phyloP scores from a whole-genome alignment of 768 basidiomycete genomes.

The Podaxis mareebaensis region DNA sequence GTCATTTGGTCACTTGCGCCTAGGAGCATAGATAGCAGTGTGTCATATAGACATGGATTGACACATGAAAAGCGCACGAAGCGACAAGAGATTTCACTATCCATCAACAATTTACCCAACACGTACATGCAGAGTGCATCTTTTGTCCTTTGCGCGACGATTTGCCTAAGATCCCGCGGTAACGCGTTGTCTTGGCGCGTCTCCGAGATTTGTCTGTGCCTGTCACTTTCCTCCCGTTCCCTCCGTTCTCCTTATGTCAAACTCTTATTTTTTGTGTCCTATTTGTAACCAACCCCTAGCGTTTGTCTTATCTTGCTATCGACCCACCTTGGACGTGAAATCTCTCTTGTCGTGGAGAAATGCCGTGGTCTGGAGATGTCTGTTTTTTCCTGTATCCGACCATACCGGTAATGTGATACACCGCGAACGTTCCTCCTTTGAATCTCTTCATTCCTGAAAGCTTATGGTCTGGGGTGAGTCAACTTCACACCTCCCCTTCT shows the following conservation, averaged over 20 bases:
- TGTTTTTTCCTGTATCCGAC: no score
- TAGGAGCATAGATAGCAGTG: not conserved
- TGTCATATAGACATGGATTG: not conserved
- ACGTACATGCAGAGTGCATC: no score
- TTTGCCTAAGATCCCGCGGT: not conserved
- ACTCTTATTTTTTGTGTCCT: not conserved
- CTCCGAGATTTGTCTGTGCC: not conserved
- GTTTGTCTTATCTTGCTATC: no score
- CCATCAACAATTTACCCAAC: slow-evolving; percentile 7
- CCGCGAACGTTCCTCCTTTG: no score
- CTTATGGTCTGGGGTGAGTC: no score
- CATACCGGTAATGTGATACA: no score
- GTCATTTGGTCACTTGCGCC: not conserved
- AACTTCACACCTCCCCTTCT: not conserved
- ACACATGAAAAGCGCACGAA: not conserved
- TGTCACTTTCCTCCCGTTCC: not conserved
- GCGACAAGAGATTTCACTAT: not conserved
- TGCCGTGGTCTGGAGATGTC: no score
- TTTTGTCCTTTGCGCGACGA: no score
- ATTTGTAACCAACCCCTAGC: no score
- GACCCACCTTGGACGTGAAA: no score
- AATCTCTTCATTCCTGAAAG: no score
- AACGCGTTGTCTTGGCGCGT: not conserved
- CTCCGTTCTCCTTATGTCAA: not conserved
- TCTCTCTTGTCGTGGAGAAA: no score